These are phyloP conservation scores for Noccaea caerulescens DNA, from an alignment of 345 rosid species.

Conservation along the genomic window DNA sequence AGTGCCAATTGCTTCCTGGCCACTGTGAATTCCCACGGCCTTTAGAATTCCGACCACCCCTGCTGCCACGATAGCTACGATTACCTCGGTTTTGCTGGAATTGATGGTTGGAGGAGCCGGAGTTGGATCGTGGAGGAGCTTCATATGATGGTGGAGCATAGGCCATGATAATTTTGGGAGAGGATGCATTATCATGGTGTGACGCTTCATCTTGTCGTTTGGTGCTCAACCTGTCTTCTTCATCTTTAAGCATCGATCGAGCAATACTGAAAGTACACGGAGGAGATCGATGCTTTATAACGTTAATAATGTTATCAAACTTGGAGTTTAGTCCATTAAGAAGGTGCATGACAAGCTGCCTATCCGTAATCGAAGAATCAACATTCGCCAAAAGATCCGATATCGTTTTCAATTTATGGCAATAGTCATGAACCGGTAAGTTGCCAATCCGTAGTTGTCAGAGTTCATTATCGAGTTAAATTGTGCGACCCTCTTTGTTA, in stretches of 20 bases:
- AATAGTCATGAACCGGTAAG: not conserved
- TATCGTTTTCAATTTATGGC: not conserved
- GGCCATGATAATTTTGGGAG: not conserved
- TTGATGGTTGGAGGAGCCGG: not conserved
- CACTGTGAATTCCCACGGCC: too few relatives aligned
- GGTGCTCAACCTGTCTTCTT: not conserved
- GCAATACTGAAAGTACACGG: not conserved
- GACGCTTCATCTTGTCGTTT: fast-evolving
- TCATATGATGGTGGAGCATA: too few relatives aligned
- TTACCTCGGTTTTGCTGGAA: not conserved
- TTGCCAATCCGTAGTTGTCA: not conserved
- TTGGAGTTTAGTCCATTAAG: not conserved
- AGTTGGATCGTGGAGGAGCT: too few relatives aligned
- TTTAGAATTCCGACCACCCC: not conserved
- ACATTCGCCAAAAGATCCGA: not conserved
- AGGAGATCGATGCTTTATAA: not conserved
- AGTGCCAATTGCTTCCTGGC: not conserved
- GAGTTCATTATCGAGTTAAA: not conserved
- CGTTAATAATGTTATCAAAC: not conserved
- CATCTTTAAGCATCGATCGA: not conserved
- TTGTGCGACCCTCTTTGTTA: not conserved
- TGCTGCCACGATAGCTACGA: not conserved
- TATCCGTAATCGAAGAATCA: not conserved
- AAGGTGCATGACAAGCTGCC: not conserved
- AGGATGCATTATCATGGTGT: not conserved